Evolutionary conservation across 371 early-diverging fungal species (phyloP).

Genomic region (Capillidium rhysosporum): DNA sequence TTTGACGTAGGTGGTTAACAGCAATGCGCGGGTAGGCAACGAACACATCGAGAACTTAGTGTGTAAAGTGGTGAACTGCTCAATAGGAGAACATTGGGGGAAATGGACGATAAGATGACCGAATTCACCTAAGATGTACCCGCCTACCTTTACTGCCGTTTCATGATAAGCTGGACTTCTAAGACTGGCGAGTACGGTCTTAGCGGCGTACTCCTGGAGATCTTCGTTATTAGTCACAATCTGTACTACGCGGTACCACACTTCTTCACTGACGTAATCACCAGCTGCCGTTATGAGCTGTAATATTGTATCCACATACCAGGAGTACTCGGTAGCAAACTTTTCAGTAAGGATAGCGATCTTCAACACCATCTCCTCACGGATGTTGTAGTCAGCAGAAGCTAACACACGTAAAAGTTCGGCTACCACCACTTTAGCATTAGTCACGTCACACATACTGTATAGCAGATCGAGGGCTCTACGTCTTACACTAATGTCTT

Average conservation of each 20-base stretch:
- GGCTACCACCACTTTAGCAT: slow-evolving; percentile 68
- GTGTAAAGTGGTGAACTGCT: slow-evolving; percentile 84
- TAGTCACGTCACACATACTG: slow-evolving; percentile 84
- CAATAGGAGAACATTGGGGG: slow-evolving; percentile 62
- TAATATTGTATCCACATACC: slow-evolving; percentile 95
- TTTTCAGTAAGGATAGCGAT: slow-evolving; percentile 95
- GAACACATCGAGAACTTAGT: slow-evolving; percentile 67
- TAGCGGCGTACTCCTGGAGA: slow-evolving; percentile 80
- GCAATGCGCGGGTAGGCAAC: slow-evolving; percentile 53
- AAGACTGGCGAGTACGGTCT: slow-evolving; percentile 59
- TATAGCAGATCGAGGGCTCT: slow-evolving; percentile 90
- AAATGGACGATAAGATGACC: slow-evolving; percentile 83
- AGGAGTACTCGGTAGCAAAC: slow-evolving; percentile 86
- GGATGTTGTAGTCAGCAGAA: slow-evolving; percentile 72
- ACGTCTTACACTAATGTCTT: slow-evolving; percentile 87
- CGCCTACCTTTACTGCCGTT: slow-evolving; percentile 82
- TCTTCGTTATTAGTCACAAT: slow-evolving; percentile 84
- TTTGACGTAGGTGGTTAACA: slow-evolving; percentile 84
- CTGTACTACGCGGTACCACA: slow-evolving; percentile 93
- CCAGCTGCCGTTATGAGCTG: slow-evolving; percentile 88
- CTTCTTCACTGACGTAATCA: slow-evolving; percentile 86
- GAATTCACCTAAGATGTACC: slow-evolving; percentile 89
- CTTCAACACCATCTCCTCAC: slow-evolving; percentile 93
- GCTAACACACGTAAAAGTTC: slow-evolving; percentile 76
- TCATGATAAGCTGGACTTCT: slow-evolving; percentile 77